Evolutionary conservation across 1,139 yeast genomes (phyloP).

Genomic region (Geotrichum bryndzae): DNA sequence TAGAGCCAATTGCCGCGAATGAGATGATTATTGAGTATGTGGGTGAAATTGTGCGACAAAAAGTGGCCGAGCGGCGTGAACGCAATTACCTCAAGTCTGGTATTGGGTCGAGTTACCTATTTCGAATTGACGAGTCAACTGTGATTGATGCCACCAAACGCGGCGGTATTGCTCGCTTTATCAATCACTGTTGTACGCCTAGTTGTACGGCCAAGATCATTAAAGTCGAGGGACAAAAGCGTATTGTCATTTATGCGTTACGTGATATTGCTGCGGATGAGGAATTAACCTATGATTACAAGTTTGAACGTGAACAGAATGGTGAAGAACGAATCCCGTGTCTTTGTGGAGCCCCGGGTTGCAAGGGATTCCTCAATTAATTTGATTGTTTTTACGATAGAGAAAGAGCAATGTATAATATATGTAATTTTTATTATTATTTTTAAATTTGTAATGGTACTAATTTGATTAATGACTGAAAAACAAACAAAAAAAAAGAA

Average conservation of each 20-base stretch:
- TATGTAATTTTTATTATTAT: neutral
- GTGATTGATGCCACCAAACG: constrained; percentile 96
- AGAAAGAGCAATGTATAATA: neutral
- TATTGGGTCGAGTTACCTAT: constrained; percentile 88
- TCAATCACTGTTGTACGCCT: constrained; percentile 95
- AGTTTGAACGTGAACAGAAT: constrained; percentile 85
- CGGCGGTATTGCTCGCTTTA: constrained; percentile 94
- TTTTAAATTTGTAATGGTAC: too few relatives aligned
- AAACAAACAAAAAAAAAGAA: too few relatives aligned
- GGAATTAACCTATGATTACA: constrained; percentile 91
- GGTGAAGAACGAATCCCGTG: constrained; percentile 88
- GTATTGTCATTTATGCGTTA: constrained; percentile 91
- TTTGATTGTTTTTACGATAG: neutral
- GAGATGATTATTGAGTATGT: constrained; percentile 98
- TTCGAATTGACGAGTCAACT: constrained; percentile 87
- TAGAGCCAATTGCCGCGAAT: constrained; percentile 87
- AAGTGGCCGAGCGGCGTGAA: constrained; percentile 90
- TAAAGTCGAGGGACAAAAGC: constrained; percentile 86
- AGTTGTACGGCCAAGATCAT: constrained; percentile 96
- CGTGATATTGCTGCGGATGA: constrained; percentile 79
- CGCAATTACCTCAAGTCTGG: constrained; percentile 82
- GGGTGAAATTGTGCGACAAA: constrained; percentile 94
- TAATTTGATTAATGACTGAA: too few relatives aligned
- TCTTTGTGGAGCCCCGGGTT: constrained; percentile 89
- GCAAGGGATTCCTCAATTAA: constrained; percentile 85